A percentile compares a stretch with the other conserved stretches of the same genome.
Evolutionary conservation across 2,329 filamentous ascomycete species (phyloP).

Genomic region (Hymenoscyphus repandus): DNA sequence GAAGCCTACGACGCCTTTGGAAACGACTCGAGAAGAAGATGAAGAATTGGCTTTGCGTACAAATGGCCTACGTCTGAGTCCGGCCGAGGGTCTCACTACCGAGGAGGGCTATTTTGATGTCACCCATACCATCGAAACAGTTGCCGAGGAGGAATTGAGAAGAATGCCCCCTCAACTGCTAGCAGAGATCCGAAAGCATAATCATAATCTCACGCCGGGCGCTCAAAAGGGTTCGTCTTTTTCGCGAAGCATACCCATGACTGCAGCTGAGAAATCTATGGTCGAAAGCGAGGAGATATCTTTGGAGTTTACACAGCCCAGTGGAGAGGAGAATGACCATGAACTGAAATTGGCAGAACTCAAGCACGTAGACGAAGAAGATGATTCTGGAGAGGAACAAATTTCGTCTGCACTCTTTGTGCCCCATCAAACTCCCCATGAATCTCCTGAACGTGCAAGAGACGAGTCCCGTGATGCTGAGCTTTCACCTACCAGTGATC

Average conservation of each 20-base stretch:
- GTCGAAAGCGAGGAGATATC: constrained; percentile 6
- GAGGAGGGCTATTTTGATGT: constrained; percentile 26
- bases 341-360: constrained; percentile 8
- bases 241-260: constrained; percentile 29
- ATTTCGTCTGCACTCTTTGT: constrained; percentile 83
- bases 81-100: constrained; percentile 18
- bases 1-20: neutral
- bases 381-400: constrained; percentile 71
- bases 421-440: constrained; percentile 58
- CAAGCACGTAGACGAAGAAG: constrained; percentile 38
- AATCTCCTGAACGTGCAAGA: constrained; percentile 34
- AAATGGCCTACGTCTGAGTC: constrained; percentile 5
- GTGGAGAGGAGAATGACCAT: constrained; percentile 2
- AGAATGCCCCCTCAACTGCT: constrained; percentile 28
- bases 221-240: constrained; percentile 28
- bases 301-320: neutral
- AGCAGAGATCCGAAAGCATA: constrained; percentile 26
- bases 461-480: constrained; percentile 9
- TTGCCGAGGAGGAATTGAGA: constrained; percentile 18
- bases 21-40: constrained; percentile 11
- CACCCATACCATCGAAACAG: constrained; percentile 16
- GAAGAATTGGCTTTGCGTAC: neutral
- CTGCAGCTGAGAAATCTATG: constrained; percentile 24
- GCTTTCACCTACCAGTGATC: constrained; percentile 9
- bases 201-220: constrained; percentile 30